Evolutionary conservation across 352 stramenopile genomes (phyloP).

Genomic region (Lagenidium sp.): DNA sequence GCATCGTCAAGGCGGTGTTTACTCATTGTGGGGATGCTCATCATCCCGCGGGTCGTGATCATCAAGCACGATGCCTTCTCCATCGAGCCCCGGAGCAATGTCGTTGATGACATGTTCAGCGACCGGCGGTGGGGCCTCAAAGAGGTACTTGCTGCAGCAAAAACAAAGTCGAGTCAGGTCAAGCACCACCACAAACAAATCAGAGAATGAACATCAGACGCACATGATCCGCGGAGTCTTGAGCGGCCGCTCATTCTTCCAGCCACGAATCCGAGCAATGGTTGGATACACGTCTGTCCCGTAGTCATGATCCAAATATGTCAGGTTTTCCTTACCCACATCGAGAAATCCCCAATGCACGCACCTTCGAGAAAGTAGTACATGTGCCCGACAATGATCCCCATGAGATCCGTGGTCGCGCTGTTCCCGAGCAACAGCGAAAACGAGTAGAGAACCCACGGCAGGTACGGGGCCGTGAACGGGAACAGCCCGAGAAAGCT

Average conservation of each 20-base stretch:
- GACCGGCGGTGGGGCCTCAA: constrained; percentile 38
- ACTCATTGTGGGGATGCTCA: constrained; percentile 47
- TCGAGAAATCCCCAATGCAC: too few species aligned
- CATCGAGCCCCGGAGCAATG: constrained; percentile 15
- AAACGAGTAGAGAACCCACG: constrained; percentile 97
- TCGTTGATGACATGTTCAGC: constrained; percentile 57
- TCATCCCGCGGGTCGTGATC: constrained; percentile 27
- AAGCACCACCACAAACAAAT: too few species aligned
- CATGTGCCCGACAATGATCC: constrained; percentile 98
- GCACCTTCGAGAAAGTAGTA: constrained; percentile 98
- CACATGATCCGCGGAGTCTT: constrained; percentile 89
- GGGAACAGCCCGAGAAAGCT: constrained; percentile 96
- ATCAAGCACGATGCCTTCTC: constrained; percentile 24
- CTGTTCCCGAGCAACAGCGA: constrained; percentile 93
- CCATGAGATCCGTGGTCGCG: constrained; percentile 96
- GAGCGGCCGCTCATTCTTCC: constrained; percentile 88
- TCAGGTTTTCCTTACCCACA: not conserved
- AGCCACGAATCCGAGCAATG: constrained; percentile 94
- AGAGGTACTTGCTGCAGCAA: constrained; percentile 39
- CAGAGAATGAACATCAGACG: too few species aligned
- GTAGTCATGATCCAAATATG: not conserved
- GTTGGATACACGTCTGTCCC: constrained; percentile 94
- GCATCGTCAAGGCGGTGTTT: too few species aligned
- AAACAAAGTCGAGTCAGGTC: not conserved
- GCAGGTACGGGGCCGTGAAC: constrained; percentile 97